phyloP scores from a whole-genome alignment of 495 filamentous ascomycete species.

The Beverwykella pulmonaria region DNA sequence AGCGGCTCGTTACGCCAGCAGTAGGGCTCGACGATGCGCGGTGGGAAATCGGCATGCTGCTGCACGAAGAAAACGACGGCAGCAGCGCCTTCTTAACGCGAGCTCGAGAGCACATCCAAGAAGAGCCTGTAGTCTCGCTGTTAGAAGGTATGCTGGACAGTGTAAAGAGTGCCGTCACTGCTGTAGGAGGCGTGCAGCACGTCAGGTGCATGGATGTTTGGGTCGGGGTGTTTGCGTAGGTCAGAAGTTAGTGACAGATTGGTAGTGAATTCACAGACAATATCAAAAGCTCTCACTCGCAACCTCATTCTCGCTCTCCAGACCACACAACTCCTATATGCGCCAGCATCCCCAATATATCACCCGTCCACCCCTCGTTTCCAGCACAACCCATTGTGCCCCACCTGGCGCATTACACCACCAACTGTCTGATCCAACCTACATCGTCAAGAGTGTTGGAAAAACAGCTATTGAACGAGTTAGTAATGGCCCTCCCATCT shows the following conservation, averaged over 20 bases:
- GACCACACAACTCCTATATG: too few relatives aligned
- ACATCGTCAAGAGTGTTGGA: background rate
- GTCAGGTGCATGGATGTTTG: constrained; percentile 2
- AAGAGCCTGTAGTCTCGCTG: background rate
- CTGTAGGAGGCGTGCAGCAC: background rate
- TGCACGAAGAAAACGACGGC: background rate
- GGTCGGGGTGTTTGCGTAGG: background rate
- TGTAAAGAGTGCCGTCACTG: background rate
- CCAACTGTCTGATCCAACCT: too few relatives aligned
- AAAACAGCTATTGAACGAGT: too few relatives aligned
- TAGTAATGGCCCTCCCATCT: too few relatives aligned
- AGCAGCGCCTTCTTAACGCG: background rate
- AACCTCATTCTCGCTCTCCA: too few relatives aligned
- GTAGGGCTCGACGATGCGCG: constrained; percentile 12
- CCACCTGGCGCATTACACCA: too few relatives aligned
- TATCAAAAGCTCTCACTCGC: too few relatives aligned
- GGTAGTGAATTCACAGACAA: too few relatives aligned
- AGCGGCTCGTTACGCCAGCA: background rate
- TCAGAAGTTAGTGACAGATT: background rate
- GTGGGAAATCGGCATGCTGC: constrained; percentile 23
- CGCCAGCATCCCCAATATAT: background rate
- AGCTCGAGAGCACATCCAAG: background rate
- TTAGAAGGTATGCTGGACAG: constrained; percentile 3
- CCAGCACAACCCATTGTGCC: background rate
- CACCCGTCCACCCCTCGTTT: background rate